A percentile compares a stretch with the other conserved stretches of the same genome.
Conservation (phyloP, 371 early-diverging fungal species). For the Circinella minor region DNA sequence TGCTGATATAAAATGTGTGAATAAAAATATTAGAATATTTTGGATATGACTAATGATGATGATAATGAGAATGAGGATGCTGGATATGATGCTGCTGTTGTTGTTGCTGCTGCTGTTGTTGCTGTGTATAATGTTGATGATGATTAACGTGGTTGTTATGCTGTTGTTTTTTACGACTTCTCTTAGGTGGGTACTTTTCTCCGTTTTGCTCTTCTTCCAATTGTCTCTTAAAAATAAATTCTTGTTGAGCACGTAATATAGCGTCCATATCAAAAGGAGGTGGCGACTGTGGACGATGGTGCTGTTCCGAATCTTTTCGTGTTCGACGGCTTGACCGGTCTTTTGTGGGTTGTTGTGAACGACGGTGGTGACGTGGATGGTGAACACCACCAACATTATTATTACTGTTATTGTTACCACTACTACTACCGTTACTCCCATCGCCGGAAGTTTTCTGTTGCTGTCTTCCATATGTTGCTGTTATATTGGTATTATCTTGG, state of each 20-base stretch:
- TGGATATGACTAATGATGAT: not conserved
- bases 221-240: conserved; percentile 8
- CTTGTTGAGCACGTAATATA: conserved; percentile 15
- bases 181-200: conserved; percentile 2
- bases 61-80: not conserved
- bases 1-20: not conserved
- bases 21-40: too few relatives aligned
- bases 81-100: not conserved
- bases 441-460: conserved; percentile 6
- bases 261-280: conserved; percentile 17
- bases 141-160: not conserved
- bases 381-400: too few relatives aligned
- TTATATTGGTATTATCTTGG: not conserved
- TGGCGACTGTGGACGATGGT: conserved; percentile 9
- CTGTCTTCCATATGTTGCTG: not conserved
- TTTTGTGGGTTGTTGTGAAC: not conserved
- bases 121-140: not conserved
- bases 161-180: conserved; percentile 3
- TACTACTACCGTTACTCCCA: too few relatives aligned
- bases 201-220: conserved; percentile 7
- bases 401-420: too few relatives aligned
- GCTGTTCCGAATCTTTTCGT: conserved; percentile 1
- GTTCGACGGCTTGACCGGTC: not conserved
- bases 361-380: not conserved
- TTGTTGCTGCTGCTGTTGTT: not conserved